These are phyloP conservation scores for Melocanna baccifera DNA, from an alignment of 176 grass and related monocot species.

Conservation along the genomic window DNA sequence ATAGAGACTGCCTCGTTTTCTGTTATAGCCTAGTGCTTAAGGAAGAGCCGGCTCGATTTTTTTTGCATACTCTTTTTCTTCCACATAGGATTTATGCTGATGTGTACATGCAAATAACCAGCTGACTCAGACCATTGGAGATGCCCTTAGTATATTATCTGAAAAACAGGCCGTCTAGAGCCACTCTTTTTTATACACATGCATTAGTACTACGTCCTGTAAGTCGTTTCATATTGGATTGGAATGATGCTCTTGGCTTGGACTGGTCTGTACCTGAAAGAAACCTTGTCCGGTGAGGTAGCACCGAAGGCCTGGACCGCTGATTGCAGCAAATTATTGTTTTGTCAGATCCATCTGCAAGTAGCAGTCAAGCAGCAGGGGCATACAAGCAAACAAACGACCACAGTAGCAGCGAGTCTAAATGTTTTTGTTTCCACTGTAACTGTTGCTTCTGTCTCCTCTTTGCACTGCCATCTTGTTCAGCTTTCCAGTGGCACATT, in stretches of 20 bases:
- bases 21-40: no score
- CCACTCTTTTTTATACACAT: no score
- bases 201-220: no score
- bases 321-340: conserved; percentile 35
- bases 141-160: no score
- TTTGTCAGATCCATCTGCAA: conserved; percentile 9
- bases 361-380: neutral
- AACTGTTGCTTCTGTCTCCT: conserved; percentile 4
- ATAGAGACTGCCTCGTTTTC: no score
- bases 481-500: conserved; percentile 27
- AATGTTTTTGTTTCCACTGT: neutral
- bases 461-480: conserved; percentile 13
- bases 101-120: no score
- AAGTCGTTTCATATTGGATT: neutral
- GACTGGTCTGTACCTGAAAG: neutral
- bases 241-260: conserved; percentile 17
- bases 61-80: no score
- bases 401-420: neutral
- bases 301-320: neutral
- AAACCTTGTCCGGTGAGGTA: conserved; percentile 6
- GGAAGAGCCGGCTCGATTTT: no score
- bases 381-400: neutral
- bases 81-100: no score
- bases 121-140: no score
- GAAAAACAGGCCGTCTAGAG: no score